Evolutionary conservation across 2,329 filamentous ascomycete genomes (phyloP).

Genomic region (Neoarthrinium moseri): DNA sequence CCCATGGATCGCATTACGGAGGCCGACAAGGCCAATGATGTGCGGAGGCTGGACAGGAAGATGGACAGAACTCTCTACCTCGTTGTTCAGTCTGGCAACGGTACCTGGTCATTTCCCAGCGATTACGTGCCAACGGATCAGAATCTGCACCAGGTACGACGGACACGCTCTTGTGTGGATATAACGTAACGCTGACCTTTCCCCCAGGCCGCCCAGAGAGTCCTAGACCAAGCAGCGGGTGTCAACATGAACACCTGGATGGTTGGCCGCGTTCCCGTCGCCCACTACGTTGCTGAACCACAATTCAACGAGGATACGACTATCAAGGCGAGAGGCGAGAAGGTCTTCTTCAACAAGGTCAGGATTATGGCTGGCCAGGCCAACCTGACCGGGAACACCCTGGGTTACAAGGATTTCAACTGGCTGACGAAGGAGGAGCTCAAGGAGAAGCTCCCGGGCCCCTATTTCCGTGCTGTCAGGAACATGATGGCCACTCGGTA

Average conservation of each 20-base stretch:
- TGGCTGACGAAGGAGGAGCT: constrained; percentile 94
- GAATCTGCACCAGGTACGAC: constrained; percentile 76
- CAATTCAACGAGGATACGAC: constrained; percentile 40
- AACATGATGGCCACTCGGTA: constrained; percentile 84
- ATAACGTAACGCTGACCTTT: constrained; percentile 17
- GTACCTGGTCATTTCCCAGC: constrained; percentile 79
- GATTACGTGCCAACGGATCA: constrained; percentile 69
- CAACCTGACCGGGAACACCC: constrained; percentile 68
- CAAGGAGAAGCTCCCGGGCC: constrained; percentile 58
- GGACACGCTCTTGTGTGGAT: background rate
- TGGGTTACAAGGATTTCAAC: constrained; percentile 78
- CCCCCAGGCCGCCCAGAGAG: constrained; percentile 73
- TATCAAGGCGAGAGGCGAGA: constrained; percentile 60
- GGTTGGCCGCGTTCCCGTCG: constrained; percentile 85
- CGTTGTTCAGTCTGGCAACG: constrained; percentile 71
- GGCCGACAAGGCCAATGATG: constrained; percentile 74
- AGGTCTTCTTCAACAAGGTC: constrained; percentile 94
- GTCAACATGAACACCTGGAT: constrained; percentile 99
- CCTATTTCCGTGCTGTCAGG: constrained; percentile 73
- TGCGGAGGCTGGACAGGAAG: constrained; percentile 73
- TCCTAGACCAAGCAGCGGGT: constrained; percentile 75
- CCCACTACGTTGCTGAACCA: constrained; percentile 66
- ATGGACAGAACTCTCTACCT: constrained; percentile 85
- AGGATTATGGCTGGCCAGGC: constrained; percentile 97
- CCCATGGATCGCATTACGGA: constrained; percentile 71